Base-by-base conservation (phyloP, 2,329 filamentous ascomycete genomes). In the Xylaria arbuscula region DNA sequence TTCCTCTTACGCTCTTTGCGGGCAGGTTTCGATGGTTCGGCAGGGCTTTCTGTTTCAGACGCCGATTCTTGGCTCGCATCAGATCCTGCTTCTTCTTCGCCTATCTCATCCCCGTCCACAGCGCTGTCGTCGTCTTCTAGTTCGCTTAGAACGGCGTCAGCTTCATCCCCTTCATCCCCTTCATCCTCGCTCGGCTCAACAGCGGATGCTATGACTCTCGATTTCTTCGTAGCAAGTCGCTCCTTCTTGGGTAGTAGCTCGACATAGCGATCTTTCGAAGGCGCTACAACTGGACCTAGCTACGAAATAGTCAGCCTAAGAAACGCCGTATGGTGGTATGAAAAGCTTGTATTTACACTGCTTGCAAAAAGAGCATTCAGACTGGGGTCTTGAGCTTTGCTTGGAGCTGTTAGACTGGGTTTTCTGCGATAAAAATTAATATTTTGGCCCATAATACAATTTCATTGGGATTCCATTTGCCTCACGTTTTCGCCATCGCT, bases 331-430 rank as follows among this genome's bases (percentile, higher is more conserved):
- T 53, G 58, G 61, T 54, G 58, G 61, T 53, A 61, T 32, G 28
- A 64, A 59, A 24, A 22, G 63, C 70, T 8, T 53, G 47, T 15
- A 86, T 90, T 82, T 86, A 93, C 91, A 83, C 92, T 93, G 66
- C 86, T 83, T 66, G 90, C 86, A 81, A 94, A 94, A 47, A 94
- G 85, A 69, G 90, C 89, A 75, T 90, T 85, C 72, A 94, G 83
- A 64, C 85, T 82, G 78, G 91, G 90, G 83, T 94, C 91, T 68
- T 93, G 83, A 68, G 85, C 84, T 78, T 87, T 87, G 65, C 82
- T 80, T 42, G 84, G 80, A 70, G 82, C 83, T 60, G 79, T 72
- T 68, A 88, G 74, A 65, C 75, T 73, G 54, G 77, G 74, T 76
- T 80, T 80, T 72, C 82, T 85, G 70, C 24, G 59, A 54, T n/a